Percentiles rank a stretch among this genome's conserved stretches.
These are phyloP conservation scores for Trapa bicornis DNA, from an alignment of 345 rosid genomes.

Conservation along the genomic window DNA sequence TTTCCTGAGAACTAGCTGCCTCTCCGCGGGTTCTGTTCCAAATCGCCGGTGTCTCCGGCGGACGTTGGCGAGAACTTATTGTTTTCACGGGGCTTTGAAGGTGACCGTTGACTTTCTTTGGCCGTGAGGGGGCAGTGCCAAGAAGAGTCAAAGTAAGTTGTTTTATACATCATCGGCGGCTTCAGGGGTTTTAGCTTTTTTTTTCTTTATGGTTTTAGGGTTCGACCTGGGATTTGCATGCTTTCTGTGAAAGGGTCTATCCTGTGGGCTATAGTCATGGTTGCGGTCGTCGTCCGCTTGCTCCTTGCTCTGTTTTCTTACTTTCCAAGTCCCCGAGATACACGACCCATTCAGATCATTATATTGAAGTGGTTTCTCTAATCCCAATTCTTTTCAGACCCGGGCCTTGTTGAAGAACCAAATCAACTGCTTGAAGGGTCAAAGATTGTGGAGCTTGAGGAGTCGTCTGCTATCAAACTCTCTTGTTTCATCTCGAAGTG, in stretches of 20 bases:
- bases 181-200: slow-evolving; percentile 4
- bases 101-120: not conserved
- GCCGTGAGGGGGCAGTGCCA: not conserved
- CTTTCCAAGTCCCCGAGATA: not conserved
- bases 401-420: not conserved
- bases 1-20: not conserved
- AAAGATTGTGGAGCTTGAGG: not conserved
- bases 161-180: not conserved
- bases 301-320: not conserved
- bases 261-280: not conserved
- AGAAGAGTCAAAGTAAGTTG: not conserved
- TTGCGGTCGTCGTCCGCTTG: not conserved
- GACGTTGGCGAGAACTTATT: too few relatives aligned
- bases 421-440: too few relatives aligned
- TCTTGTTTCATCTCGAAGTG: not conserved
- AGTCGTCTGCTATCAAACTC: not conserved
- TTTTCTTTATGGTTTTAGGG: not conserved
- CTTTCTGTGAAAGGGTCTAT: not conserved
- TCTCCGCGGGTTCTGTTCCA: not conserved
- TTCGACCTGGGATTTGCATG: not conserved
- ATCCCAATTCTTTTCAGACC: not conserved
- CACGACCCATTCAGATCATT: not conserved
- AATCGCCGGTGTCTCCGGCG: not conserved
- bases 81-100: not conserved
- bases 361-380: not conserved